A percentile compares a stretch with the other conserved stretches of the same genome.
These are phyloP conservation scores for Metarhizium humberi DNA, from an alignment of 2,329 filamentous ascomycete genomes.

Conservation along the genomic window DNA sequence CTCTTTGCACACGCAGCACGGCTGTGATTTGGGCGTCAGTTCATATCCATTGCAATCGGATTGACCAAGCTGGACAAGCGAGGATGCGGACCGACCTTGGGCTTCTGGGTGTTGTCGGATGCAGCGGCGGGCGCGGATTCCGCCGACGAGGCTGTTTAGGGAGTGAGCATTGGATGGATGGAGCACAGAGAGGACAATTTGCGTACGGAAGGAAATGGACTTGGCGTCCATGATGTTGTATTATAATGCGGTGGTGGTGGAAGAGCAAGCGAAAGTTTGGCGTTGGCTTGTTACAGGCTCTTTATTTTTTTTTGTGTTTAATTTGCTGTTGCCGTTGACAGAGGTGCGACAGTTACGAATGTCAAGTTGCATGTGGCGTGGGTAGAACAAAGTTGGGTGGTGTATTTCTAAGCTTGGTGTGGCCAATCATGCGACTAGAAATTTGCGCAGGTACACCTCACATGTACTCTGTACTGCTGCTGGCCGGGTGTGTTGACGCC, in stretches of 20 bases:
- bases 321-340: too few species aligned
- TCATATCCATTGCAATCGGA: not conserved
- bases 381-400: not conserved
- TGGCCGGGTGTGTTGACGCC: too few species aligned
- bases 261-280: not conserved
- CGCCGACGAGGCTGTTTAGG: slow-evolving; percentile 2
- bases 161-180: not conserved
- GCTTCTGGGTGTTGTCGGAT: slow-evolving; percentile 27
- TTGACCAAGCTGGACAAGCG: not conserved
- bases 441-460: not conserved
- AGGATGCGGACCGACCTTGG: slow-evolving; percentile 26
- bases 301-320: too few species aligned
- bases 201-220: slow-evolving; percentile 17
- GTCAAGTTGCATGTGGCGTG: not conserved
- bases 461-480: not conserved
- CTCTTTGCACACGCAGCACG: slow-evolving; percentile 95
- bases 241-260: not conserved
- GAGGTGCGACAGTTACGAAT: too few species aligned
- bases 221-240: slow-evolving; percentile 24
- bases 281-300: not conserved
- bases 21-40: slow-evolving; percentile 41
- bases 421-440: not conserved
- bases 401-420: not conserved
- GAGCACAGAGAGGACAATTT: not conserved
- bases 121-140: slow-evolving; percentile 18